A percentile compares a stretch with the other conserved stretches of the same genome.
Conservation (phyloP, 2,329 filamentous ascomycete species). For the Scorias spongiosa region DNA sequence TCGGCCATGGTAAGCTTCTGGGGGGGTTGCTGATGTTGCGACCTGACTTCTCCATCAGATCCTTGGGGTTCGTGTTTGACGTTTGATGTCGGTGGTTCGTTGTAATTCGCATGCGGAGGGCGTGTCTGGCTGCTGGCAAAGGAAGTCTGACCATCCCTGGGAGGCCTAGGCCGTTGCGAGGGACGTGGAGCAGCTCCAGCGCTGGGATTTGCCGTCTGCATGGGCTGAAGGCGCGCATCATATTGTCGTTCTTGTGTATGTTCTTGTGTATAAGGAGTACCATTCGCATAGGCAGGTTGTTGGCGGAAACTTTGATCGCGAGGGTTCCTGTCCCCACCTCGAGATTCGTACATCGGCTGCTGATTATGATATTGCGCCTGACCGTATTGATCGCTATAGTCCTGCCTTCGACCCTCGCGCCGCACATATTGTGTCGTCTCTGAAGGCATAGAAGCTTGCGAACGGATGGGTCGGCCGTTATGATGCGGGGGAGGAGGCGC, state of each 20-base stretch:
- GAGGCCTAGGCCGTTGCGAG: not conserved
- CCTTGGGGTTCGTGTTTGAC: slow-evolving; percentile 2
- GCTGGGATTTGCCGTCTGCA: too few species aligned
- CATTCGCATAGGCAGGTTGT: not conserved
- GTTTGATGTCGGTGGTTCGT: slow-evolving; percentile 1
- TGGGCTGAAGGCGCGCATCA: slow-evolving; percentile 6
- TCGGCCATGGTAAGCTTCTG: slow-evolving; percentile 18
- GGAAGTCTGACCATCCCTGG: slow-evolving; percentile 5
- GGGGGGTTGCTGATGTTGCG: slow-evolving; percentile 1
- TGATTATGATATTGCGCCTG: not conserved
- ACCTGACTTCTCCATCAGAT: not conserved
- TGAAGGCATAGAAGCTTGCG: too few species aligned
- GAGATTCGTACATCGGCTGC: not conserved
- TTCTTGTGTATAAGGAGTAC: too few species aligned
- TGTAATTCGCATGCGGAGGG: slow-evolving; percentile 3
- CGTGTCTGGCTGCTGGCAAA: slow-evolving; percentile 8
- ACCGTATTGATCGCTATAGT: slow-evolving; percentile 2
- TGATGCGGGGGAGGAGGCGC: too few species aligned
- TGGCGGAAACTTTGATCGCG: not conserved
- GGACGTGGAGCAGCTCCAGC: too few species aligned
- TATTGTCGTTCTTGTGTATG: slow-evolving; percentile 4
- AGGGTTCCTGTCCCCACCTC: slow-evolving; percentile 4
- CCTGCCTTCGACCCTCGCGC: not conserved
- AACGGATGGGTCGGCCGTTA: too few species aligned
- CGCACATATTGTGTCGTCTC: too few species aligned